Percentiles rank a stretch among this genome's conserved stretches.
Conservation (phyloP, 176 grass and related monocot genomes). For the Zea luxurians region DNA sequence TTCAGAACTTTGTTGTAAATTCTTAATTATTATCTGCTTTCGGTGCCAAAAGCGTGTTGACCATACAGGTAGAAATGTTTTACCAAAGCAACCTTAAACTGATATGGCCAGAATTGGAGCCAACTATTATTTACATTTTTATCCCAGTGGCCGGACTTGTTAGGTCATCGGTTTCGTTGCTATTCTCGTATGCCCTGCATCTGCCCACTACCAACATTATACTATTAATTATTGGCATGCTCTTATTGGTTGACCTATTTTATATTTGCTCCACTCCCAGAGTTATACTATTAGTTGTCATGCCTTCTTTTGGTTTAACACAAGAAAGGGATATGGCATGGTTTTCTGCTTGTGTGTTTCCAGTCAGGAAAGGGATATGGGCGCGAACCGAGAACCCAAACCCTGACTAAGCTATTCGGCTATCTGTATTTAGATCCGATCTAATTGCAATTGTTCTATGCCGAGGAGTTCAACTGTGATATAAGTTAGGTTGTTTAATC, state of each 20-base stretch:
- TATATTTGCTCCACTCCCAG: neutral
- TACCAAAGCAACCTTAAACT: conserved; percentile 18
- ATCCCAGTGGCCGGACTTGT: neutral
- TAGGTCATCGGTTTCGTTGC: neutral
- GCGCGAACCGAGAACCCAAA: too few species aligned
- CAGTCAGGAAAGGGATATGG: too few species aligned
- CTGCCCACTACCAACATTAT: neutral
- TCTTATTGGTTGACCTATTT: neutral
- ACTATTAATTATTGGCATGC: neutral
- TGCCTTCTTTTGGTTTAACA: neutral
- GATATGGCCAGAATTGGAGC: neutral
- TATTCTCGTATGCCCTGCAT: neutral
- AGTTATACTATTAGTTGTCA: neutral
- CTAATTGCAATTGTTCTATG: too few species aligned
- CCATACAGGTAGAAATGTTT: neutral
- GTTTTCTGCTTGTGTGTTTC: neutral
- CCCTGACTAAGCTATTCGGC: too few species aligned
- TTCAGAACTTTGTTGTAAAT: too few species aligned
- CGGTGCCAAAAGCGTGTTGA: too few species aligned
- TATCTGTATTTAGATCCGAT: too few species aligned
- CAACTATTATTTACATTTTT: neutral
- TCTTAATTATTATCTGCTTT: too few species aligned
- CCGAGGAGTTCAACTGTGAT: too few species aligned
- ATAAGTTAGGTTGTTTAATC: too few species aligned
- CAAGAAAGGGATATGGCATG: neutral